Evolutionary conservation across 2,329 filamentous ascomycete genomes (phyloP), one percentile per base, ranked within the genome.

Genomic region (Macroventuria anomochaeta): DNA sequence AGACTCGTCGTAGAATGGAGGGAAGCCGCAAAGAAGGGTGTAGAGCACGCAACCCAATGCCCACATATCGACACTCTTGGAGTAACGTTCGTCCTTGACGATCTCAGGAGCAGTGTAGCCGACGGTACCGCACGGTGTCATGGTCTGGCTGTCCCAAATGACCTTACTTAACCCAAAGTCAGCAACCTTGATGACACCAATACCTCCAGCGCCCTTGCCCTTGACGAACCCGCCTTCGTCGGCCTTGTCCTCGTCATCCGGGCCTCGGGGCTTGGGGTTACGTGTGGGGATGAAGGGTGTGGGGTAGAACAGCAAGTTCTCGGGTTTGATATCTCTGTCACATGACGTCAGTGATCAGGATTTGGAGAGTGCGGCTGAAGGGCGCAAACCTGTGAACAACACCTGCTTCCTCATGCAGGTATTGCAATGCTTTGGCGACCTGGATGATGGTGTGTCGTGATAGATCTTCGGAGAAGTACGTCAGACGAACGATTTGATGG

Each of bases 61-160:
- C 95, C 95, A 99, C 95, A 99, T 99, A 71, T 99, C 95, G 38
- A 99, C 95, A 44, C 91, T 96, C 81, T 97, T 99, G 31, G 93
- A 97, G 76, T 99, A 99, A 18, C 93, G 87, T 77, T 99, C 95
- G 76, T 99, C 95, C 78, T 97, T 97, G 73, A 99, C 95, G 59
- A 99, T 99, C 73, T 99, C 95, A 7, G 95, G 95, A 3, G 95
- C 95, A 3, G 95, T 97, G 77, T 99, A 99, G 36, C 95, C 95
- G 52, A 97, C 95, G 0, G 95, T 99, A 53, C 95, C 95, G 74
- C 95, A 99, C n/a, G 95, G 95, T 3, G 95, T 99, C 91, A 97
- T 97, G 8, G 95, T 99, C 72, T 96, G 90, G 64, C 87, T 95
- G 68, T 97, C 95, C 95, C 95, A 99, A 13, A 99, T 91, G 62